Evolutionary conservation across 371 early-diverging fungal genomes (phyloP).

Genomic region (Rhizopus arrhizus): DNA sequence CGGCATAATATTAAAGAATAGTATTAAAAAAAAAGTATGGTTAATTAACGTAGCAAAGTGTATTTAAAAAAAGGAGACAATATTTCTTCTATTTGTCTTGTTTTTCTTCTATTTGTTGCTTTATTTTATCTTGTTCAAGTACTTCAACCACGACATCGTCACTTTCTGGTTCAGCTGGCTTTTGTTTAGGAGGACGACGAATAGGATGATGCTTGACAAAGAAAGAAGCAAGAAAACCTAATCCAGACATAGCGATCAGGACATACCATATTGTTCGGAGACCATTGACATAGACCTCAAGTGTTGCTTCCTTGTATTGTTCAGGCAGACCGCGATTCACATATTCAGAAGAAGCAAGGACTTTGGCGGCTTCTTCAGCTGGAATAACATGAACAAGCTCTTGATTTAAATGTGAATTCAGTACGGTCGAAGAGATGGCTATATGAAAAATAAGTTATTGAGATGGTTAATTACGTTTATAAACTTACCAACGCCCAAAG

Average conservation of each 20-base stretch:
- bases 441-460: not conserved
- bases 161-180: not conserved
- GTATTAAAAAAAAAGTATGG: too few species aligned
- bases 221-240: conserved; percentile 12
- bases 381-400: conserved; percentile 19
- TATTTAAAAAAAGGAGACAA: too few species aligned
- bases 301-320: conserved; percentile 14
- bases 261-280: conserved; percentile 26
- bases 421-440: conserved; percentile 27
- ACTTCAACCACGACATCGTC: too few species aligned
- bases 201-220: conserved; percentile 10
- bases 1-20: too few species aligned
- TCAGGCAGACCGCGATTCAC: conserved; percentile 25
- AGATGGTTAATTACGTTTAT: not conserved
- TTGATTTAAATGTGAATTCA: conserved; percentile 27
- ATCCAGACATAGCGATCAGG: conserved; percentile 14
- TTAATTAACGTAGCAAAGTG: too few species aligned
- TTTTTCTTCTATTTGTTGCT: too few species aligned
- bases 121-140: too few species aligned
- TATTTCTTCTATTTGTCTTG: too few species aligned
- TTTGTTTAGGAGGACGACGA: conserved; percentile 1
- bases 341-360: conserved; percentile 25
- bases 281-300: conserved; percentile 18
- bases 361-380: conserved; percentile 9
- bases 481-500: conserved; percentile 24